Conservation (phyloP, 306 rosid genomes). For the Castanospermum australe region DNA sequence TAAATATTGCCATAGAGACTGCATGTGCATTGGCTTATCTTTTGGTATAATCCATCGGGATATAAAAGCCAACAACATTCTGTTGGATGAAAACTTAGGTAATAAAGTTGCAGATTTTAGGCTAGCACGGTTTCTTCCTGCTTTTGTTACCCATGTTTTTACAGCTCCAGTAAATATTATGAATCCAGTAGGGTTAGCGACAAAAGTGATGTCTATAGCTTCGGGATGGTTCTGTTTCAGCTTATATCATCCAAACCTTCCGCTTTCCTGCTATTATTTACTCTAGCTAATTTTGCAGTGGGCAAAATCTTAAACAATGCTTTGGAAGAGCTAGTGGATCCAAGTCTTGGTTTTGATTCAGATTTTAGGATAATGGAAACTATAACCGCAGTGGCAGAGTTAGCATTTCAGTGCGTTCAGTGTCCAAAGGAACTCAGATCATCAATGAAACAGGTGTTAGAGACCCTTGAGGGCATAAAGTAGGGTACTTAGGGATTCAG, state of each 20-base stretch:
- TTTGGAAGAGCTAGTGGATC: constrained; percentile 43
- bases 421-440: constrained; percentile 43
- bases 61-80: constrained; percentile 51
- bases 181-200: constrained; percentile 45
- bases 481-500: background rate
- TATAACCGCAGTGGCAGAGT: constrained; percentile 47
- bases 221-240: constrained; percentile 53
- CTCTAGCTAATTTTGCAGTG: constrained; percentile 30
- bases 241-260: constrained; percentile 47
- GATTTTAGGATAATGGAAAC: constrained; percentile 26
- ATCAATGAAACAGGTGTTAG: constrained; percentile 32
- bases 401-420: constrained; percentile 56
- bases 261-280: no score
- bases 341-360: constrained; percentile 37
- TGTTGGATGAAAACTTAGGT: constrained; percentile 37
- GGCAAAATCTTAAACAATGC: constrained; percentile 41
- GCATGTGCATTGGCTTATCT: constrained; percentile 51
- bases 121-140: constrained; percentile 49
- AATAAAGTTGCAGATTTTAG: constrained; percentile 63
- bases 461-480: constrained; percentile 28
- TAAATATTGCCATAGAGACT: constrained; percentile 50
- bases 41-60: constrained; percentile 57
- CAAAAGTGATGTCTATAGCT: constrained; percentile 59
- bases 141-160: no score
- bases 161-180: constrained; percentile 32